A percentile compares a stretch with the other conserved stretches of the same genome.
These are phyloP conservation scores for Botryotinia globosa DNA, from an alignment of 2,329 filamentous ascomycete species.

Conservation along the genomic window DNA sequence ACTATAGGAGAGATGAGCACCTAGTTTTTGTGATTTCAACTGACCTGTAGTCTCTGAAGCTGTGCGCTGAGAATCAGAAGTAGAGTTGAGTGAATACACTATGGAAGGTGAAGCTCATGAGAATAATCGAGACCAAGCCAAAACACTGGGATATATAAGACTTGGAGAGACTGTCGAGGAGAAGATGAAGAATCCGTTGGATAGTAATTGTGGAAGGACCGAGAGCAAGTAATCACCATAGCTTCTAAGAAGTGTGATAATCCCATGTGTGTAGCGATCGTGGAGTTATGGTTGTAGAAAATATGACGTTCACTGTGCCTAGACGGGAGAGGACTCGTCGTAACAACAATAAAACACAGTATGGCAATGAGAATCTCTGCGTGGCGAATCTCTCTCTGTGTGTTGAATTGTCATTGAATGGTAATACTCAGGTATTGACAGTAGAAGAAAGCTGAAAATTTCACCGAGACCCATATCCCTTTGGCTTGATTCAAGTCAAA, in stretches of 20 bases:
- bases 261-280: background rate
- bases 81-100: background rate
- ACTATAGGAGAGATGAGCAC: background rate
- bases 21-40: background rate
- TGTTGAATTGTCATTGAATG: background rate
- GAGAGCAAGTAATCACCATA: background rate
- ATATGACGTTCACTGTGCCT: no score
- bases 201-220: background rate
- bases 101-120: background rate
- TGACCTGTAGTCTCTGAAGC: background rate
- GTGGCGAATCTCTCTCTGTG: background rate
- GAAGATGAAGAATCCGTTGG: background rate
- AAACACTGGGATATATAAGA: background rate
- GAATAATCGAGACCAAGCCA: background rate
- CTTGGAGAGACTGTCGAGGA: background rate
- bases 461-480: background rate
- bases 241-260: background rate
- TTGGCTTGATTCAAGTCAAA: background rate
- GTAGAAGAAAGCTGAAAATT: no score
- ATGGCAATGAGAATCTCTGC: background rate
- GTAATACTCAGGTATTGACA: background rate
- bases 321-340: background rate
- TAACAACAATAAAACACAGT: background rate
- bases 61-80: background rate
- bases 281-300: background rate